A percentile compares a stretch with the other conserved stretches of the same genome.
Evolutionary conservation across 2,329 filamentous ascomycete genomes (phyloP).

Genomic region (Cladosporium sp.): DNA sequence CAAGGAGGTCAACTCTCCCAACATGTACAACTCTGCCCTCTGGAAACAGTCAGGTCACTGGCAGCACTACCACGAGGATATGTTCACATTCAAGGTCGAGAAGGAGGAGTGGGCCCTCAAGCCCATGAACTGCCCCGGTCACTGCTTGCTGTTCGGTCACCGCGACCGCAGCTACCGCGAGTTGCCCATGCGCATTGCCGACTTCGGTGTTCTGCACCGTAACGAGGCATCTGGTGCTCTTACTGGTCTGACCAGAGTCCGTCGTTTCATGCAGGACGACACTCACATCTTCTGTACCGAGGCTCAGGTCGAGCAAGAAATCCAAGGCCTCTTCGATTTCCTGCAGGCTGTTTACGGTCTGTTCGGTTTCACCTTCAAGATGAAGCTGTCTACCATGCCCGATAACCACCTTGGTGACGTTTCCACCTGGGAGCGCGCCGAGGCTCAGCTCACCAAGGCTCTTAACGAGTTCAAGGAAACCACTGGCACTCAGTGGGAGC

Average conservation of each 20-base stretch:
- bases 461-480: constrained; percentile 71
- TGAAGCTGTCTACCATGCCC: constrained; percentile 87
- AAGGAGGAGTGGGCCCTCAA: constrained; percentile 86
- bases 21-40: constrained; percentile 89
- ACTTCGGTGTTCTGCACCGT: constrained; percentile 92
- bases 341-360: constrained; percentile 76
- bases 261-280: constrained; percentile 94
- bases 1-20: constrained; percentile 91
- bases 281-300: constrained; percentile 92
- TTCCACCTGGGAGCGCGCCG: constrained; percentile 85
- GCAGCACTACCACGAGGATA: constrained; percentile 91
- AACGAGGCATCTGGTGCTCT: constrained; percentile 94
- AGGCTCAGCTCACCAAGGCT: constrained; percentile 74
- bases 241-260: constrained; percentile 84
- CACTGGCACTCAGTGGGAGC: constrained; percentile 72
- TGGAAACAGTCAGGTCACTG: constrained; percentile 97
- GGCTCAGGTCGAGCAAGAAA: constrained; percentile 74
- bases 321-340: constrained; percentile 85
- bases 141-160: constrained; percentile 84
- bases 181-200: constrained; percentile 86
- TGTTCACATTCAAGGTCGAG: constrained; percentile 83
- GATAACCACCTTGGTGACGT: constrained; percentile 88
- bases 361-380: constrained; percentile 85
- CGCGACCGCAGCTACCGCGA: constrained; percentile 85
- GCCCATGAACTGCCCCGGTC: constrained; percentile 98